Conservation (phyloP, 805 yeast species). For the Yarrowia porcina region DNA sequence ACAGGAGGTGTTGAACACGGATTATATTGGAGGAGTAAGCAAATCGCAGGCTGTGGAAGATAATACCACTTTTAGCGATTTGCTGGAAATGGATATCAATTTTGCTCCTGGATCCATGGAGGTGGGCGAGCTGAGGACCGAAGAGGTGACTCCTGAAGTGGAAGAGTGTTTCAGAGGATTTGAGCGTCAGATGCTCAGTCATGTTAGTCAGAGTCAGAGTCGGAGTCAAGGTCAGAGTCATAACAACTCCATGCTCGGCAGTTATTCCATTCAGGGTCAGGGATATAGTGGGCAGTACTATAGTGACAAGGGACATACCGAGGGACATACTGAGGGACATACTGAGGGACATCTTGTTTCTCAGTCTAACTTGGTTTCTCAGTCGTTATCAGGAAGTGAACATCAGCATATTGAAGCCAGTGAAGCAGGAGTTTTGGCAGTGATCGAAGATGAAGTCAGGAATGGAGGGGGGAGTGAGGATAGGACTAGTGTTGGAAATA, state of each 20-base stretch:
- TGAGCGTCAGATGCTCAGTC: conserved; percentile 10
- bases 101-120: conserved; percentile 10
- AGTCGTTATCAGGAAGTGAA: too few species aligned
- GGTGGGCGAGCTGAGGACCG: conserved; percentile 9
- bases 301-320: too few species aligned
- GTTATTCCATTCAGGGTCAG: not conserved
- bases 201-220: not conserved
- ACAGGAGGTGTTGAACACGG: conserved; percentile 84
- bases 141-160: conserved; percentile 14
- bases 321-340: not conserved
- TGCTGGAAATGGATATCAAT: conserved; percentile 5
- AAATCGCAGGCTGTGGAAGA: not conserved
- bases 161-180: conserved; percentile 16
- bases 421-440: conserved; percentile 1
- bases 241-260: not conserved
- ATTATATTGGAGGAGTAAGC: conserved; percentile 2
- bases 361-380: too few species aligned
- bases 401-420: not conserved
- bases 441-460: not conserved
- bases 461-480: not conserved
- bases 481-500: too few species aligned
- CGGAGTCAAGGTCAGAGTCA: too few species aligned
- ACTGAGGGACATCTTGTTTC: too few species aligned
- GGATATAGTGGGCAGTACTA: not conserved
- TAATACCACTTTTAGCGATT: not conserved